Base-by-base conservation (phyloP, 148 eudicot species). In the Camellia granthamiana region DNA sequence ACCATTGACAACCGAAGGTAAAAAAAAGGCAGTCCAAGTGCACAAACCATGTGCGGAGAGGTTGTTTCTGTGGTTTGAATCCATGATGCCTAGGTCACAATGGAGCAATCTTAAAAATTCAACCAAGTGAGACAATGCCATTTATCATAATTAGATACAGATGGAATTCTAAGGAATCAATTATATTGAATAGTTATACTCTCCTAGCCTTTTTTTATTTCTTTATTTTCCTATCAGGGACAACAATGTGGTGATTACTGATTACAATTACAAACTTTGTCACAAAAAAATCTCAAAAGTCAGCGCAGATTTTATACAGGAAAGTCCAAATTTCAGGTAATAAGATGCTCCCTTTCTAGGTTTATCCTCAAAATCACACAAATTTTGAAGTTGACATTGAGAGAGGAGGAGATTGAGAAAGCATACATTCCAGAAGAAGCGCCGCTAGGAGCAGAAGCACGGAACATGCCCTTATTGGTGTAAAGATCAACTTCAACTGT, bases 391-490 rank as follows among this genome's bases (percentile, higher is more conserved):
- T 59, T n/a, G 14, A 58, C 7, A 8, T 5, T 14, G 19, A 79
- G 61, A 67, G 58, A 47, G 51, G 49, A 69, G 43, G 67, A 79
- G 19, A 44, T 13, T 41, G 66, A 75, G 68, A 76, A 44, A 65
- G 62, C 90, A 38, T 89, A 93, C 99, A 96, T 84, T 78, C 90
- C 95, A 63, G 97, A 90, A 76, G 98, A 84, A 69, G 91, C 86
- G 44, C 97, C 99, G 75, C 95, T 87, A 16, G 99, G 97, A 80
- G 88, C 86, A 43, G 99, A 89, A 87, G 97, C 99, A 65, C 95
- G 92, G 81, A 91, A 96, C 79, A 88, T 80, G 88, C 98, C 99
- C 84, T 96, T 96, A 73, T 96, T 93, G 56, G 99, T 96, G 80
- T 85, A 71, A 76, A 96, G 83, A 73, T 93, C 99, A 21, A 93